Evolutionary conservation across 176 grass and related monocot species (phyloP), one percentile per base, ranked within the genome.

Genomic region (Hsuehochloa calcarea): DNA sequence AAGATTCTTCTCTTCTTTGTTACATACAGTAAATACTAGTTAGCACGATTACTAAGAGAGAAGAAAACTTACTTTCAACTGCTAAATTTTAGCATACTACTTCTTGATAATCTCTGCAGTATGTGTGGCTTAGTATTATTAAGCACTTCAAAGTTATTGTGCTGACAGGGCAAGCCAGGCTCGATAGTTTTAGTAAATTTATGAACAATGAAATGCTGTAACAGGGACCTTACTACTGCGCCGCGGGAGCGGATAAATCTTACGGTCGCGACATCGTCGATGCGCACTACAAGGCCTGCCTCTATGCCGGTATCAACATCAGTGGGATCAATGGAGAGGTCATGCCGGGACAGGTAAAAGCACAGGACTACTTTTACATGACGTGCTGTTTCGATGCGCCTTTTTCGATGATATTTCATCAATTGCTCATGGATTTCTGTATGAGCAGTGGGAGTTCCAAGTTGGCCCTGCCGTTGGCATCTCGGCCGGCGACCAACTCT

Each of bases 201-300:
- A 22, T 74, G 45, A 68, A 4, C 40, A n/a, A 38, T 64, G 40
- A 70, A 71, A 65, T 44, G 19, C 37, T 67, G 34, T 62, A 74
- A 51, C 80, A 94, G 95, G 95, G 95, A 41, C 95, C 95, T 31
- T 94, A 97, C 65, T 97, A 97, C 82, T 94, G 95, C 1, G 77
- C 64, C 0, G 69, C 46, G 4, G 95, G 95, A 22, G 95, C 95
- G 0, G 88, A 97, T 14, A 97, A 94, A 69, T 80, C 92, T 3
- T 97, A 91, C 3, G 86, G 95, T 0, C 89, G 95, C 1, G 95
- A 97, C 65, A 86, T 97, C 22, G 92, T 93, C 2, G 87, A 97
- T 40, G 83, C 92, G 0, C 95, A 94, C 62, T 94, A 94, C 87
- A 97, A 94, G 80, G 86, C 95, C 40, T 97, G 92, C 70, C 74